Conservation (phyloP, 257 asterid genomes). For the Solanum clarkiae region DNA sequence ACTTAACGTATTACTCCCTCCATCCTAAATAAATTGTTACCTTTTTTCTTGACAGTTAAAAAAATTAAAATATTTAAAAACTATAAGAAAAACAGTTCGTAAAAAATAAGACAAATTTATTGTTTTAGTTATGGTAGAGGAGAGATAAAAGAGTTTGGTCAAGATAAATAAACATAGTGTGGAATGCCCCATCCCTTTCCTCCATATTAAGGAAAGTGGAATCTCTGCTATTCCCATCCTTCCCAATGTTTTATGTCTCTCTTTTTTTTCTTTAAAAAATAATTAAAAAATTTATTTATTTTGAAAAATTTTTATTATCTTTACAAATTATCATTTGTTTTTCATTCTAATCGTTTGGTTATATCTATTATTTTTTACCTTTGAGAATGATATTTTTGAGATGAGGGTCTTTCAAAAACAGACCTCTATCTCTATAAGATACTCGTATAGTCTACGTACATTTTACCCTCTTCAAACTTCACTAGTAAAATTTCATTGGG, state of each 20-base stretch:
- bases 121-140: not conserved
- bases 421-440: too few relatives aligned
- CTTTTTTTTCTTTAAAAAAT: not conserved
- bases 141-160: constrained; percentile 25
- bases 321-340: too few relatives aligned
- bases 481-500: too few relatives aligned
- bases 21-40: too few relatives aligned
- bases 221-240: constrained; percentile 91
- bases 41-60: not conserved
- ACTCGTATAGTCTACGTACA: too few relatives aligned
- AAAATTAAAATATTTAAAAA: not conserved
- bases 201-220: constrained; percentile 57
- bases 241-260: constrained; percentile 60
- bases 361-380: too few relatives aligned
- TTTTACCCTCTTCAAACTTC: too few relatives aligned
- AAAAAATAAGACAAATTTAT: not conserved
- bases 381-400: too few relatives aligned
- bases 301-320: too few relatives aligned
- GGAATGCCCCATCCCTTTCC: constrained; percentile 85
- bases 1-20: too few relatives aligned
- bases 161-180: constrained; percentile 44
- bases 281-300: not conserved
- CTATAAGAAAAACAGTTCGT: not conserved
- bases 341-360: too few relatives aligned
- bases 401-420: too few relatives aligned